Percentiles rank a stretch among this genome's conserved stretches.
Conservation (phyloP, 2,329 filamentous ascomycete species). For the Fusarium foetens region DNA sequence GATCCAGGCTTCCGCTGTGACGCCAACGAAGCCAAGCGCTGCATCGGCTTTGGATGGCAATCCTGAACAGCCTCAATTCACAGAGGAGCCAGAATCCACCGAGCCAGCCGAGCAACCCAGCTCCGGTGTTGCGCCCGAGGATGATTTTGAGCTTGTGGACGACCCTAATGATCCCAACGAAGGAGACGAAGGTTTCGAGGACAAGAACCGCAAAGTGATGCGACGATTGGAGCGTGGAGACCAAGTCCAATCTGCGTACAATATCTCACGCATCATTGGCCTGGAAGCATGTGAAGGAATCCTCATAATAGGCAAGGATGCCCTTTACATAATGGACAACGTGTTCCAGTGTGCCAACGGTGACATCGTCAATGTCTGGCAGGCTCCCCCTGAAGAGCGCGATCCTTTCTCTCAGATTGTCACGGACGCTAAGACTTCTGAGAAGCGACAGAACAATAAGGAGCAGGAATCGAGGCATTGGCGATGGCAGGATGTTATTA, state of each 20-base stretch:
- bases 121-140: slow-evolving; percentile 66
- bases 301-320: slow-evolving; percentile 90
- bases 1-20: slow-evolving; percentile 25
- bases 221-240: slow-evolving; percentile 90
- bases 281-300: slow-evolving; percentile 94
- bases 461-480: slow-evolving; percentile 90
- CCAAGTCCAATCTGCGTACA: slow-evolving; percentile 92
- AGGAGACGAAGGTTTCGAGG: slow-evolving; percentile 81
- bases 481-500: slow-evolving; percentile 95
- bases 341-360: slow-evolving; percentile 95
- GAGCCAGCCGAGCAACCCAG: slow-evolving; percentile 35
- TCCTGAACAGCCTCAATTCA: slow-evolving; percentile 29
- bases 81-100: slow-evolving; percentile 39
- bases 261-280: slow-evolving; percentile 92
- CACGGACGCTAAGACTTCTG: slow-evolving; percentile 69
- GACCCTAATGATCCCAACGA: slow-evolving; percentile 88
- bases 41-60: slow-evolving; percentile 37
- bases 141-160: slow-evolving; percentile 96
- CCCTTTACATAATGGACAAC: slow-evolving; percentile 93
- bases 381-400: slow-evolving; percentile 90
- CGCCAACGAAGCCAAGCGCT: slow-evolving; percentile 32
- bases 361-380: slow-evolving; percentile 96
- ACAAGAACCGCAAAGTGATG: slow-evolving; percentile 99
- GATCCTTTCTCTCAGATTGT: slow-evolving; percentile 97
- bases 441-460: slow-evolving; percentile 65